Percentiles rank a stretch among this genome's conserved stretches.
Conservation (phyloP, 805 yeast species). For the Saccharomyces jurei region DNA sequence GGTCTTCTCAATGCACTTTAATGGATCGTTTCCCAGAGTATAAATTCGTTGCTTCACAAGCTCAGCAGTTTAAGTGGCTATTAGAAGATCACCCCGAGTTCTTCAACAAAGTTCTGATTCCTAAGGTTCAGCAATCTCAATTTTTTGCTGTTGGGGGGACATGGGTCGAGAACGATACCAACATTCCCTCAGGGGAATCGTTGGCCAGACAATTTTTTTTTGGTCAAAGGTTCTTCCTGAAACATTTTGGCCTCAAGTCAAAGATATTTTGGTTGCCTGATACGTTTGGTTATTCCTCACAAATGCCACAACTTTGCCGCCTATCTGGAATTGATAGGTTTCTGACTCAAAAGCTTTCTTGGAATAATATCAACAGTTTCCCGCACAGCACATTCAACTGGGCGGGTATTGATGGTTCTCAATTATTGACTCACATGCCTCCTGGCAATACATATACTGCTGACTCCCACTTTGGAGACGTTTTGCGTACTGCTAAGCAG, state of each 20-base stretch:
- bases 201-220: slow-evolving; percentile 78
- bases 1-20: slow-evolving; percentile 86
- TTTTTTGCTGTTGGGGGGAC: slow-evolving; percentile 93
- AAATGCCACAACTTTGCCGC: slow-evolving; percentile 87
- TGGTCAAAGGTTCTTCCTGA: slow-evolving; percentile 80
- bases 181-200: slow-evolving; percentile 91
- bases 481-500: slow-evolving; percentile 65
- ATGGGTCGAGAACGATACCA: slow-evolving; percentile 97
- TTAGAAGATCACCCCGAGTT: slow-evolving; percentile 78
- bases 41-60: slow-evolving; percentile 90
- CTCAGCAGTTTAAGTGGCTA: slow-evolving; percentile 93
- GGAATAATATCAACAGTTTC: slow-evolving; percentile 91
- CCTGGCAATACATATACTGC: slow-evolving; percentile 96
- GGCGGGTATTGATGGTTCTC: slow-evolving; percentile 92
- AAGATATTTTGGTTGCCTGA: slow-evolving; percentile 92
- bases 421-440: slow-evolving; percentile 94
- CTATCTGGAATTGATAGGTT: slow-evolving; percentile 78
- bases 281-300: slow-evolving; percentile 93
- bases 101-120: slow-evolving; percentile 48
- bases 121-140: slow-evolving; percentile 60
- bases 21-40: slow-evolving; percentile 88
- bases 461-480: slow-evolving; percentile 87
- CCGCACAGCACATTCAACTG: slow-evolving; percentile 90
- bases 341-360: slow-evolving; percentile 86
- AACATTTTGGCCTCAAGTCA: slow-evolving; percentile 70